Conservation (phyloP, 176 grass and related monocot species). For the Puya raimondii region DNA sequence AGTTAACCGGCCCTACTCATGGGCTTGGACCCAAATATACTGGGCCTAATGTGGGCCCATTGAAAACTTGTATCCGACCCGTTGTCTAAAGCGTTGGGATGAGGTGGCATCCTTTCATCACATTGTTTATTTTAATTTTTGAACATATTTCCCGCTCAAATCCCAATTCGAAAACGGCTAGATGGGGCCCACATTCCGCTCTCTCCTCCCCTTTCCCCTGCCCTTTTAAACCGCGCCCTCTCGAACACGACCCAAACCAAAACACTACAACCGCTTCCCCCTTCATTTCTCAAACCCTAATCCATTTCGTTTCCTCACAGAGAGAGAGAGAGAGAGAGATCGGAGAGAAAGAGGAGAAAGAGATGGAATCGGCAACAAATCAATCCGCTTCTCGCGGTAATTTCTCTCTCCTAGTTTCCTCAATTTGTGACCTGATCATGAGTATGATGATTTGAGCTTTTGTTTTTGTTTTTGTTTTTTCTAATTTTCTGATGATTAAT, state of each 20-base stretch:
- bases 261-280: not conserved
- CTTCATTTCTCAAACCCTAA: not conserved
- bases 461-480: not conserved
- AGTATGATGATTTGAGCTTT: not conserved
- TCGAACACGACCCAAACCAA: slow-evolving; percentile 2
- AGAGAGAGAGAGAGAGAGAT: slow-evolving; percentile 3
- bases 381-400: slow-evolving; percentile 13
- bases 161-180: slow-evolving; percentile 13
- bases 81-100: too few species aligned
- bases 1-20: too few species aligned
- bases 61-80: too few species aligned
- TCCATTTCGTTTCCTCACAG: not conserved
- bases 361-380: slow-evolving; percentile 27
- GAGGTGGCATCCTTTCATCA: not conserved
- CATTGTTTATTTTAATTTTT: not conserved
- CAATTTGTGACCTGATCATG: not conserved
- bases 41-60: too few species aligned
- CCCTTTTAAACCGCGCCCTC: slow-evolving; percentile 4
- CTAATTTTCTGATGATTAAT: not conserved
- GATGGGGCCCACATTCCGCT: slow-evolving; percentile 11
- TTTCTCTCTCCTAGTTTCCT: not conserved
- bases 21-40: too few species aligned
- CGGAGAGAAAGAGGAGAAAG: not conserved
- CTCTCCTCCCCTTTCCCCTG: slow-evolving; percentile 1
- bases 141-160: slow-evolving; percentile 25